phyloP scores from a whole-genome alignment of 306 rosid genomes.

The Cucumis melo region DNA sequence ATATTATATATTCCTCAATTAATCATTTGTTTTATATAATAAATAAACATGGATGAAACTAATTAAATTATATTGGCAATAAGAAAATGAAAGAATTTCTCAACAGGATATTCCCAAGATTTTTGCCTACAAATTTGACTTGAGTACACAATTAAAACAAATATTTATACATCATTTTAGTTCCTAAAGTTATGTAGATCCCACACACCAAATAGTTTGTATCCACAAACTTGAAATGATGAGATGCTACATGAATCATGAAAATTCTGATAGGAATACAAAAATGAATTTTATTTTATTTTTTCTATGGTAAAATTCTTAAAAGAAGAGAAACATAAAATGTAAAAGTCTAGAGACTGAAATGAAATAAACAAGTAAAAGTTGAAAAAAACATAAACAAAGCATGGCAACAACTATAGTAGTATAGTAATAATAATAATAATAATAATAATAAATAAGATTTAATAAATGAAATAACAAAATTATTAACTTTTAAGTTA shows the following conservation, averaged over 20 bases:
- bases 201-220: background rate
- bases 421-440: background rate
- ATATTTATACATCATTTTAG: background rate
- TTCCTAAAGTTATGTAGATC: background rate
- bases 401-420: background rate
- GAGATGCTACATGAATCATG: background rate
- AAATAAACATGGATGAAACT: background rate
- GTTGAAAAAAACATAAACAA: background rate
- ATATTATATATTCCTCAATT: background rate
- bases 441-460: background rate
- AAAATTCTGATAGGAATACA: background rate
- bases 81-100: background rate
- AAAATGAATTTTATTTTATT: background rate
- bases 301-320: background rate
- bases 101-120: background rate
- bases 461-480: background rate
- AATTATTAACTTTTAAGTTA: background rate
- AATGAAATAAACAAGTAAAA: background rate
- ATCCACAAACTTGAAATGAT: background rate
- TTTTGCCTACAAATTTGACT: background rate
- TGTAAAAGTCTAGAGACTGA: background rate
- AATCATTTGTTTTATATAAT: background rate
- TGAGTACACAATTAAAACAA: background rate
- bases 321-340: background rate
- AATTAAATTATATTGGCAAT: background rate